Base-by-base conservation (phyloP, 768 basidiomycete genomes). In the Tulasnella sp. region DNA sequence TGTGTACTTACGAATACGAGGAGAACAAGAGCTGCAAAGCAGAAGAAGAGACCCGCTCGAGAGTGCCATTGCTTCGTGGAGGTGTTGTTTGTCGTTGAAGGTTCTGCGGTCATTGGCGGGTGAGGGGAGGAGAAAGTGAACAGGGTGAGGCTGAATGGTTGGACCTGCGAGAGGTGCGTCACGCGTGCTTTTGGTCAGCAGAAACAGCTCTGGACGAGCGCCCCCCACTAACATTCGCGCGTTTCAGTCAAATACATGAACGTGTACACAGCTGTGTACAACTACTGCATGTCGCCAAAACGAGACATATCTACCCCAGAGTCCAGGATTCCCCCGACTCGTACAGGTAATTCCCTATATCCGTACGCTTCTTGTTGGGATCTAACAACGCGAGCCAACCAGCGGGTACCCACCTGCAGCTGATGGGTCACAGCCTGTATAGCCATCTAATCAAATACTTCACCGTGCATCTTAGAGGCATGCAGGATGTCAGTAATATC, bases 391-490 rank as follows among this genome's bases (percentile, higher is more conserved):
- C 79, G 68, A 78, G 82, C 46, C 82, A 78, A 77, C 82, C 84
- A 94, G 93, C 93, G 77, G 97, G 97, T 52, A 95, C 96, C 74
- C 97, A 97, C 87, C 84, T 99, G 85, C 97, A 97, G 87, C 84
- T 99, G 85, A 97, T 97, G 94, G 97, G 97, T 78, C 93, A 96
- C 75, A 97, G 99, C 89, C 86, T 99, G 80, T 99, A 99, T 86
- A 95, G 96, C 85, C 93, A 96, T 85, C 90, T 99, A 84, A 94
- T 94, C 83, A 90, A 91, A 80, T 99, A 98, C 88, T 95, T 99
- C 84, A 89, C 92, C 44, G 86, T 87, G 0, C 97, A 99, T 87
- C 88, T 98, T 39, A 92, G 91, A 82, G 85, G 85, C 58, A 87
- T 91, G 82, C 85, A 89, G 87, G 86, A 91, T 86, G 92, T 92